Evolutionary conservation across 805 yeast genomes (phyloP).

Genomic region (Metschnikowia cerradonensis): DNA sequence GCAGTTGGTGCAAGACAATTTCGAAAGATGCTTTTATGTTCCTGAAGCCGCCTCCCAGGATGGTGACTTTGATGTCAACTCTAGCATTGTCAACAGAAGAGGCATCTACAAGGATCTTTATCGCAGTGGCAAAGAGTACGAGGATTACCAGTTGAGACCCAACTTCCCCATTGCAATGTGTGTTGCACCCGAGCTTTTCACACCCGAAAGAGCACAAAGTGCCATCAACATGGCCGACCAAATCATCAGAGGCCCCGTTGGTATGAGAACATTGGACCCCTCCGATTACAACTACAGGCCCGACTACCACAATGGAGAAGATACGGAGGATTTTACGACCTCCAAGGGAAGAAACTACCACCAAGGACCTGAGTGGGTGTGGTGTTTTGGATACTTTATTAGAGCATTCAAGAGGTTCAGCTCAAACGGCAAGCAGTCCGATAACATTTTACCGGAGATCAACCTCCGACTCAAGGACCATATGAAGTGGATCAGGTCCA

Average conservation of each 20-base stretch:
- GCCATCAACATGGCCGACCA: slow-evolving; percentile 72
- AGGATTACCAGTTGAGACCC: slow-evolving; percentile 90
- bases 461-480: slow-evolving; percentile 61
- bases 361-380: slow-evolving; percentile 99
- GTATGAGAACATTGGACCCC: slow-evolving; percentile 91
- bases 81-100: slow-evolving; percentile 71
- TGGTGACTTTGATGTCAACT: slow-evolving; percentile 53
- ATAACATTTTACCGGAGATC: slow-evolving; percentile 53
- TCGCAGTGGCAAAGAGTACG: slow-evolving; percentile 78
- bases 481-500: slow-evolving; percentile 63
- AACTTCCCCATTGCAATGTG: slow-evolving; percentile 89
- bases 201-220: slow-evolving; percentile 51
- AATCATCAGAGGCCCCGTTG: slow-evolving; percentile 80
- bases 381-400: slow-evolving; percentile 84
- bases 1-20: slow-evolving; percentile 57
- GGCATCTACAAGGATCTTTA: slow-evolving; percentile 91
- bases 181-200: slow-evolving; percentile 93
- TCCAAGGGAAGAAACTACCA: slow-evolving; percentile 95
- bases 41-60: slow-evolving; percentile 68
- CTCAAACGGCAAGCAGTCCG: slow-evolving; percentile 42
- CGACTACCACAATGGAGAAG: slow-evolving; percentile 75
- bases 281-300: slow-evolving; percentile 90
- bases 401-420: slow-evolving; percentile 68
- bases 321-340: slow-evolving; percentile 82
- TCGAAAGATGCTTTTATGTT: slow-evolving; percentile 74